Evolutionary conservation across 371 early-diverging fungal species (phyloP), one percentile per base, ranked within the genome.

Genomic region (Aphelidium insulamus): DNA sequence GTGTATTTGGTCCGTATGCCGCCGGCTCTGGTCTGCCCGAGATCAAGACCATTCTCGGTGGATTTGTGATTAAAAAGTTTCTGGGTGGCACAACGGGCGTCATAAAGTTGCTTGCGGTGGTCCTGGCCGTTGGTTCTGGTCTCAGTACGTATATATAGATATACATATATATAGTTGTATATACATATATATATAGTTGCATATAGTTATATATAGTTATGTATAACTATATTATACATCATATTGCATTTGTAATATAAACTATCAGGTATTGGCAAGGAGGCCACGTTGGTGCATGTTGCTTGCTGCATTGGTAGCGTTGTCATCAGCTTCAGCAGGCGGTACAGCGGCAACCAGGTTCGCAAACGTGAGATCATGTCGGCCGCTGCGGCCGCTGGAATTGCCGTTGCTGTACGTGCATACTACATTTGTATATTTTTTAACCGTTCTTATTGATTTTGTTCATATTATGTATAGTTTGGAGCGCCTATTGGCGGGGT

Each of bases 401-500:
- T 91, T 9, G 73, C 83, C 11, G 84, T 85, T 18, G 82, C 79
- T 16, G 26, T 10, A 26, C 12, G 12, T 26, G 10, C 10, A 26
- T 10, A 10, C 26, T 26, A 26, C 12, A 10, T 10, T 26, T 10
- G 12, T 12, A 10, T 12, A 12, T 10, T 26, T 26, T 26, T 10
- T 26, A 10, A 10, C 12, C 10, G 12, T 10, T 10, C 12, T 26
- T 26, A 26, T 26, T 26, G n/a, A n/a, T 26, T 26, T 10, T 26
- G 12, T 10, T 10, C n/a, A 18, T 33, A 16, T 21, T 24, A 20
- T 24, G n/a, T 15, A 62, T n/a, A 63, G 3, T 95, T 95, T 56
- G 97, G 91, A 6, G 77, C 90, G 0, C 97, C 97, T 0, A 79
- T 87, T 30, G 91, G 94, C 14, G 97, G 97, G 12, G 90, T 95